A percentile compares a stretch with the other conserved stretches of the same genome.
Conservation (phyloP, 2,329 filamentous ascomycete species). For the Pyricularia grisea region DNA sequence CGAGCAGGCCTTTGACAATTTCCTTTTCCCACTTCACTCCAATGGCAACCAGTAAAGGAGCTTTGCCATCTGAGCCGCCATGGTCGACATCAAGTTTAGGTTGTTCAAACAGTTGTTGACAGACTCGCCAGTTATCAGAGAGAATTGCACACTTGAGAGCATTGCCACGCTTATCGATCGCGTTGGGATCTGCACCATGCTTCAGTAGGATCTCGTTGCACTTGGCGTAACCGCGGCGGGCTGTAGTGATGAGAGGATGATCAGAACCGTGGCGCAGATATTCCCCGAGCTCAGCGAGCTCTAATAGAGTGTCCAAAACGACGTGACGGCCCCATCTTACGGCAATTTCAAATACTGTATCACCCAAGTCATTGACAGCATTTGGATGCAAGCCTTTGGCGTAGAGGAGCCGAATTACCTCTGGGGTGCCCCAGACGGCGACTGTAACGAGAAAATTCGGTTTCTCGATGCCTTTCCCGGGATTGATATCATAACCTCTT, state of each 20-base stretch:
- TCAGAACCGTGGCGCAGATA: background rate
- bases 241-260: background rate
- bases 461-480: background rate
- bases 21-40: background rate
- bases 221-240: background rate
- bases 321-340: background rate
- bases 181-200: background rate
- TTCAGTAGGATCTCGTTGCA: background rate
- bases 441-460: background rate
- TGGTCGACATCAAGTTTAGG: background rate
- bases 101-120: background rate
- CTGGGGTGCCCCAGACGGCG: background rate
- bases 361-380: background rate
- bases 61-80: background rate
- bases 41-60: background rate
- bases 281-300: background rate
- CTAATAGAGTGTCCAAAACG: background rate
- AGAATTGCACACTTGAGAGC: background rate
- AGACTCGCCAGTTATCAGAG: background rate
- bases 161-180: background rate
- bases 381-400: background rate
- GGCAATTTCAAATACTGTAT: background rate
- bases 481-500: background rate
- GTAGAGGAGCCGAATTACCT: background rate
- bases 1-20: background rate